Percentiles rank a stretch among this genome's conserved stretches.
phyloP scores from a whole-genome alignment of 2,329 filamentous ascomycete species.

The Ophioceras dolichostomum region DNA sequence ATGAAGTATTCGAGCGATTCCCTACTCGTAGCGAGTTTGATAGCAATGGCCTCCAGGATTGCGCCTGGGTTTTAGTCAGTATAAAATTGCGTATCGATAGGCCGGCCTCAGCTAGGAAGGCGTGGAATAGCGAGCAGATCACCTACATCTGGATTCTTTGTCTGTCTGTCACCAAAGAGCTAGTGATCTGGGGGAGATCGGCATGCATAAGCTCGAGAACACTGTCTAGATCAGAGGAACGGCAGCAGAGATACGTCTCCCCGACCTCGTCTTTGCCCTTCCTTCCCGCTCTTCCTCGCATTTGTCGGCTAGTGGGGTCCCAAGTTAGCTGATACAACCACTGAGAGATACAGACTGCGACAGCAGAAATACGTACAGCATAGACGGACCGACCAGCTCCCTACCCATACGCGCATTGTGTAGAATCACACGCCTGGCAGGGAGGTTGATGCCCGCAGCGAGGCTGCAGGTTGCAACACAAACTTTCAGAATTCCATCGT shows the following conservation, averaged over 20 bases:
- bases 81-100: no score
- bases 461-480: conserved; percentile 69
- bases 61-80: no score
- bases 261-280: conserved; percentile 70
- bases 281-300: conserved; percentile 65
- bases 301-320: conserved; percentile 39
- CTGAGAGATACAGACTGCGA: not conserved
- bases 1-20: conserved; percentile 58
- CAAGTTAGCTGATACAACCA: not conserved
- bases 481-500: conserved; percentile 53
- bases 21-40: conserved; percentile 52
- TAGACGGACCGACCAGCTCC: conserved; percentile 64
- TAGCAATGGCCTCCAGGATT: conserved; percentile 57
- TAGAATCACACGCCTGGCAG: conserved; percentile 61
- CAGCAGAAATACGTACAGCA: conserved; percentile 33
- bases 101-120: no score
- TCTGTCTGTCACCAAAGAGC: conserved; percentile 44
- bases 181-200: conserved; percentile 57
- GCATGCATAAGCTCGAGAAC: conserved; percentile 61
- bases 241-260: conserved; percentile 67
- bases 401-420: conserved; percentile 66
- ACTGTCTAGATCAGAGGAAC: conserved; percentile 53
- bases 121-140: conserved; percentile 38
- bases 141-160: conserved; percentile 14
- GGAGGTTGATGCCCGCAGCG: conserved; percentile 72